Evolutionary conservation across 2,329 filamentous ascomycete species (phyloP), one percentile per base, ranked within the genome.

Genomic region (Cladosporium austrohemisphaericum): DNA sequence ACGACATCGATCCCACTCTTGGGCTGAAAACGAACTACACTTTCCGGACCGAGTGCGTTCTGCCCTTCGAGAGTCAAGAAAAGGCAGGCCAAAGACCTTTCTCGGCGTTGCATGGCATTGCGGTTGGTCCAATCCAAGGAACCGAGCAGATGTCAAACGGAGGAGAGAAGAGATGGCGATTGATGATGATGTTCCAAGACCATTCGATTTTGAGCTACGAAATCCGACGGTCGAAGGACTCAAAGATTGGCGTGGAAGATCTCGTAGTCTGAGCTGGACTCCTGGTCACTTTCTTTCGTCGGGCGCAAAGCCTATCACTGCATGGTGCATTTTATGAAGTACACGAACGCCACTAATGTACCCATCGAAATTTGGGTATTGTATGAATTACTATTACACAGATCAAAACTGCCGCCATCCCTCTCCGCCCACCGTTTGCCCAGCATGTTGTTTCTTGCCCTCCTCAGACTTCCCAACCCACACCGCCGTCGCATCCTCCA

Each of bases 101-200:
- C n/a, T 71, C 74, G 28, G 74, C 78, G 8, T 67, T 91, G 43
- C 71, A 85, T 38, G 87, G 87, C 0, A 73, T 91, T 49, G 85
- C 86, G 0, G 75, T 84, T 2, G 79, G 79, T 2, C 85, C 83
- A 0, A 68, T 87, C 5, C 84, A 81, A 44, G 75, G 71, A 1
- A 66, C 62, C 51, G 55, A 67, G 45, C 60, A 62, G 31, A 29
- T 53, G 25, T 47, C 37, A 11, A 59, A 58, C 36, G 56, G 50
- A 59, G 53, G 61, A 25, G 65, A 71, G 52, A 71, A 73, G 55
- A 73, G 79, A 50, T 90, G 84, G 75, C 72, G 85, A 51, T 57
- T 92, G 50, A 77, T 92, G 63, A 68, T 91, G 65, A 82, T 87
- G 63, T 91, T 85, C 63, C 76, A 77, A 51, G 81, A 89, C 65